Percentiles rank a stretch among this genome's conserved stretches.
phyloP scores from a whole-genome alignment of 305 asterid genomes.

The Fraxinus xanthoxyloides region DNA sequence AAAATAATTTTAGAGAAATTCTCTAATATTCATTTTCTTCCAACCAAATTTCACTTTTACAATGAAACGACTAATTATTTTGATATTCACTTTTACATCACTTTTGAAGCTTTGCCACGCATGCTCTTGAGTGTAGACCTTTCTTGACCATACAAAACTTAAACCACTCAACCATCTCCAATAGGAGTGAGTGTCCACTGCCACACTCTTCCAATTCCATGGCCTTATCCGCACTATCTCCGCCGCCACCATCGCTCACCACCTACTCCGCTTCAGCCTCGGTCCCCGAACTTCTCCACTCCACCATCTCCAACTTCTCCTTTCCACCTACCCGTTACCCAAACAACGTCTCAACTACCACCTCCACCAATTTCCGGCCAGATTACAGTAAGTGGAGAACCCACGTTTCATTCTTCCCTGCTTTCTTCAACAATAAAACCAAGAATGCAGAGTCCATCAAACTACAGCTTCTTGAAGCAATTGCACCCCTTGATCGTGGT shows the following conservation, averaged over 20 bases:
- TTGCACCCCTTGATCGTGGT: slow-evolving; percentile 84
- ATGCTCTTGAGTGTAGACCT: too few species aligned
- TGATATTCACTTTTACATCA: too few species aligned
- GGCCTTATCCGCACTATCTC: slow-evolving; percentile 24
- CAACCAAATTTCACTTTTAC: too few species aligned
- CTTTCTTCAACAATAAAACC: slow-evolving; percentile 47
- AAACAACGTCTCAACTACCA: slow-evolving; percentile 7
- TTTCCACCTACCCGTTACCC: slow-evolving; percentile 15
- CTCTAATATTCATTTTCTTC: too few species aligned
- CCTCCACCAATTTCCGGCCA: background rate
- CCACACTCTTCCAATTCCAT: background rate
- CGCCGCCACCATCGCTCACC: slow-evolving; percentile 21
- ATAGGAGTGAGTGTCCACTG: background rate
- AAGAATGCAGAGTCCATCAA: slow-evolving; percentile 56
- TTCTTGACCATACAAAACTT: background rate
- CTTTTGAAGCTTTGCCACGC: too few species aligned
- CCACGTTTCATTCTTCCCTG: slow-evolving; percentile 67
- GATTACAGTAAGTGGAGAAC: slow-evolving; percentile 56
- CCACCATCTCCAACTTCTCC: slow-evolving; percentile 17
- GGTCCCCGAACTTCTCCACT: slow-evolving; percentile 5
- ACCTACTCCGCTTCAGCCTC: background rate
- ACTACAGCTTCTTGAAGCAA: slow-evolving; percentile 75
- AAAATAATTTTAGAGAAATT: too few species aligned
- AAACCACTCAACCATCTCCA: background rate
- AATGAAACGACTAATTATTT: too few species aligned